Evolutionary conservation across 495 filamentous ascomycete genomes (phyloP).

Genomic region (Penicillium arizonense): DNA sequence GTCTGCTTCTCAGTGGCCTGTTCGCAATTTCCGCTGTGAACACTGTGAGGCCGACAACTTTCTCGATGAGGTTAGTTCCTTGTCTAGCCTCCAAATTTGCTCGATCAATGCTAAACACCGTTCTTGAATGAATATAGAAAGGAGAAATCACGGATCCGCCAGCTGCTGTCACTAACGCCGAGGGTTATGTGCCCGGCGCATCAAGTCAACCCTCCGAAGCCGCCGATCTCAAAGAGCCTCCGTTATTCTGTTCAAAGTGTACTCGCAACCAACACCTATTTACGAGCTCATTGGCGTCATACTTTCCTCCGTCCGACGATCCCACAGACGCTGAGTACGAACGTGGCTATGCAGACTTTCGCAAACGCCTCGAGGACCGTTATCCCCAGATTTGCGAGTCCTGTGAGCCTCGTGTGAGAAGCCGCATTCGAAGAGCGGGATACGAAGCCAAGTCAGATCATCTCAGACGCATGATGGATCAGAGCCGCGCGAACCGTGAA

Average conservation of each 20-base stretch:
- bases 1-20: constrained; percentile 49
- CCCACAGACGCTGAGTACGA: constrained; percentile 59
- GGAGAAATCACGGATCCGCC: constrained; percentile 88
- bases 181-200: constrained; percentile 21
- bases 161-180: constrained; percentile 45
- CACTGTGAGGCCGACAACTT: constrained; percentile 81
- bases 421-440: constrained; percentile 61
- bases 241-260: constrained; percentile 76
- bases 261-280: constrained; percentile 80
- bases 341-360: constrained; percentile 57
- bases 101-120: not conserved
- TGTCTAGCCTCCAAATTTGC: constrained; percentile 8
- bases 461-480: constrained; percentile 68
- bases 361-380: constrained; percentile 62
- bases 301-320: constrained; percentile 66
- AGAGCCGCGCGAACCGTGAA: constrained; percentile 49
- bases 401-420: constrained; percentile 66
- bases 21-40: constrained; percentile 64
- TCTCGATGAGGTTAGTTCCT: constrained; percentile 59
- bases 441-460: constrained; percentile 81
- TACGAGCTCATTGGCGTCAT: constrained; percentile 63
- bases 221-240: constrained; percentile 35
- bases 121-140: constrained; percentile 45
- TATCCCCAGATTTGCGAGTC: constrained; percentile 82
- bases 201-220: constrained; percentile 32